Conservation (phyloP, 345 rosid species). For the Alliaria petiolata region DNA sequence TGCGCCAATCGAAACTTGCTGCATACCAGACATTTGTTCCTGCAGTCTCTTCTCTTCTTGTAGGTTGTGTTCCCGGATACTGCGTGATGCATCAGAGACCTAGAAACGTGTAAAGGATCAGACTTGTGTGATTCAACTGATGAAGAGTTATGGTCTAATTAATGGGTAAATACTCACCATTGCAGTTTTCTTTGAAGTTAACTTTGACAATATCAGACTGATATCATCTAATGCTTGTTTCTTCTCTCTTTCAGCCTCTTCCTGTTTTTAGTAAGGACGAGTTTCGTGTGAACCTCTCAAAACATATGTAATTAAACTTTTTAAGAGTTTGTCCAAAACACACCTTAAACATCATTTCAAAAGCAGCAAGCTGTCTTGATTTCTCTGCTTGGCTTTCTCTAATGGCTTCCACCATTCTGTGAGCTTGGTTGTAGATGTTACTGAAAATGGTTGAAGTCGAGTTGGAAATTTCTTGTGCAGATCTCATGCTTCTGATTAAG, state of each 20-base stretch:
- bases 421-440: slow-evolving; percentile 63
- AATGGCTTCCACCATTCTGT: slow-evolving; percentile 36
- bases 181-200: slow-evolving; percentile 63
- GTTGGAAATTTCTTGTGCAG: slow-evolving; percentile 58
- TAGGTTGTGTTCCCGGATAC: slow-evolving; percentile 37
- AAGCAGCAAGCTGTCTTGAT: slow-evolving; percentile 44
- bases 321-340: slow-evolving; percentile 8
- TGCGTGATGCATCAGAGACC: slow-evolving; percentile 65
- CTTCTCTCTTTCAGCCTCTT: slow-evolving; percentile 74
- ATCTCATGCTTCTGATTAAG: slow-evolving; percentile 46
- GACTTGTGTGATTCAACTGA: background rate
- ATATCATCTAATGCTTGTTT: slow-evolving; percentile 65
- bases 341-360: slow-evolving; percentile 65
- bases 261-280: slow-evolving; percentile 42
- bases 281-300: background rate
- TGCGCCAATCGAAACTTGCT: slow-evolving; percentile 53
- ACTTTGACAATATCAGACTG: slow-evolving; percentile 49
- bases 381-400: slow-evolving; percentile 54
- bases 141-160: background rate
- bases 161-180: slow-evolving; percentile 43
- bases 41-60: slow-evolving; percentile 54
- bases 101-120: slow-evolving; percentile 22
- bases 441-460: slow-evolving; percentile 49
- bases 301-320: slow-evolving; percentile 4
- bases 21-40: slow-evolving; percentile 53